Evolutionary conservation across 257 asterid species (phyloP), one percentile per base, ranked within the genome.

Genomic region (Nicotiana tomentosiformis): DNA sequence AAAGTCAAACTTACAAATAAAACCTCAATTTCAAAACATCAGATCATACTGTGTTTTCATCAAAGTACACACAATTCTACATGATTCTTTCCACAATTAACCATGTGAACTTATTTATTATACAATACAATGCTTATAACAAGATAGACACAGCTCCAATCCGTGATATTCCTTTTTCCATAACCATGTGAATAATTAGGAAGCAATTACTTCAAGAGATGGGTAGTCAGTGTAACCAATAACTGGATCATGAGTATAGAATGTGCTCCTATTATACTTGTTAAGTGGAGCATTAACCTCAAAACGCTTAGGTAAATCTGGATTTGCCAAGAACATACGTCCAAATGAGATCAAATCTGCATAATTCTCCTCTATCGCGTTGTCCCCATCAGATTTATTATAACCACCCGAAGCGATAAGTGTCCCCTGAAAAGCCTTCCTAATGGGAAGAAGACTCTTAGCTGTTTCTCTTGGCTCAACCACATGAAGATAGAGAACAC

Each of bases 151-250:
- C 57, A 11, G 15, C 57, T 15, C 39, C 39, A 35, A 35, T 5
- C 18, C 4, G 61, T 10, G 61, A 56, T 4, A 3, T 53, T 53
- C 26, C 20, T 66, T 17, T 66, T 8, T 17, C 26, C 76, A 33
- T 66, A 30, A 32, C 49, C 23, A 16, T 33, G 32, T 18, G 58
- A 70, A 70, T 43, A 39, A 72, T 46, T 46, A 72, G 35, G 58
- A 43, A 43, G 78, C 78, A 72, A 20, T 37, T 37, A 37, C 78
- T 72, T 80, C 32, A 80, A 94, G 90, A 84, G 87, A 91, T 26
- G 97, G 96, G 68, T 94, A 93, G 79, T 94, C 97, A 0, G 97
- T 93, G 65, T 89, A 93, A 15, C 98, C 97, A 23, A 89, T 83
- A 30, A 91, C 87, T 9, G 98, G 97, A 91, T 94, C 93, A 0